phyloP scores from a whole-genome alignment of 208 protist species.

The Leishmania gerbilli region DNA sequence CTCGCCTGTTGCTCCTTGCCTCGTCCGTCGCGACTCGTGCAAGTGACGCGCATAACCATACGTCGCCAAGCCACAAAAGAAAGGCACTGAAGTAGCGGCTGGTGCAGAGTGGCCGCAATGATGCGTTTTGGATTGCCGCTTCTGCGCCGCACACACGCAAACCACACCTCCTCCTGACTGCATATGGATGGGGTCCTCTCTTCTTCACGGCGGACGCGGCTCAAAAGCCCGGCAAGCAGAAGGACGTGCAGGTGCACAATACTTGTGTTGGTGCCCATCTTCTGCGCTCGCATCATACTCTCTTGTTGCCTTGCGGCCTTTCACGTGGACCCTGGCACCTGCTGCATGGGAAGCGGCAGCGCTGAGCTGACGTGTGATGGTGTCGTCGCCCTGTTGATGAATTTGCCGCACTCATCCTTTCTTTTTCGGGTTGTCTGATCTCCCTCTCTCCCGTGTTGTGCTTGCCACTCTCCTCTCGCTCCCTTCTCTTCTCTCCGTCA shows the following conservation, averaged over 20 bases:
- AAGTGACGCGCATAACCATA: neutral
- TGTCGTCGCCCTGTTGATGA: neutral
- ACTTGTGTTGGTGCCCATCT: neutral
- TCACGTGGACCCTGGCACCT: neutral
- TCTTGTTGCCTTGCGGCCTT: neutral
- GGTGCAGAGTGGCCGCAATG: neutral
- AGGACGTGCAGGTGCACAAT: neutral
- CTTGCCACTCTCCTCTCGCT: neutral
- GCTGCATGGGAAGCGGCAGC: neutral
- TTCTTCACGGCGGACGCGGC: neutral
- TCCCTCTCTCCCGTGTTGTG: neutral
- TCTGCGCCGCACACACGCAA: neutral
- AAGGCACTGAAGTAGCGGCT: neutral
- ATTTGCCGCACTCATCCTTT: neutral
- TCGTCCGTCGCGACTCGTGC: neutral
- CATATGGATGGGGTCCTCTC: neutral
- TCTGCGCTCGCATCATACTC: neutral
- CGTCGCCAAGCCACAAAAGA: neutral
- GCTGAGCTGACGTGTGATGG: neutral
- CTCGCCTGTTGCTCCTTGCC: neutral
- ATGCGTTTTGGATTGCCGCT: neutral
- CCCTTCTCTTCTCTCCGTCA: neutral
- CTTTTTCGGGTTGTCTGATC: neutral
- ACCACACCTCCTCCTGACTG: neutral
- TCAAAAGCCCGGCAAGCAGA: neutral